Conservation (phyloP, 1,284 basidiomycete genomes). For the Puccinia polysora region DNA sequence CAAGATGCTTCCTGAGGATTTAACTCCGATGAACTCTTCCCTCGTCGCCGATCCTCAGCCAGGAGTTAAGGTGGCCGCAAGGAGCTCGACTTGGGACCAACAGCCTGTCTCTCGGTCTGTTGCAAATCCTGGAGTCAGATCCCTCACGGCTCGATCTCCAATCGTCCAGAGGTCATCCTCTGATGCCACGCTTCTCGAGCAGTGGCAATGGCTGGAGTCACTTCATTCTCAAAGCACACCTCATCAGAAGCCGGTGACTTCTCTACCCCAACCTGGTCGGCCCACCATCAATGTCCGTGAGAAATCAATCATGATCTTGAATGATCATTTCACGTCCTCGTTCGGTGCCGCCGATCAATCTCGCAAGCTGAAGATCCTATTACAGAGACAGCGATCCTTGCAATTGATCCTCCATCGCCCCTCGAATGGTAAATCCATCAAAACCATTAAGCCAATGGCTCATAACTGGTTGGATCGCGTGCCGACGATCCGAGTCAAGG, state of each 20-base stretch:
- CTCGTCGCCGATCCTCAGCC: not conserved
- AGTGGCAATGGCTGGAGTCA: slow-evolving; percentile 41
- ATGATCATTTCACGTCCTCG: slow-evolving; percentile 20
- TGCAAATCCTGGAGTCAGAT: slow-evolving; percentile 2
- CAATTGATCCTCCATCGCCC: not conserved
- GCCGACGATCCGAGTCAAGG: slow-evolving; percentile 16
- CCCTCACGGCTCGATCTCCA: slow-evolving; percentile 15
- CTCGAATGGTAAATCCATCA: not conserved
- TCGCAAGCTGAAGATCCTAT: slow-evolving; percentile 4
- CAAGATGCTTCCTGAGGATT: not conserved
- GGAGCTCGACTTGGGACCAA: not conserved
- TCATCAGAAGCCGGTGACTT: slow-evolving; percentile 1
- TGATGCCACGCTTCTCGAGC: slow-evolving; percentile 16
- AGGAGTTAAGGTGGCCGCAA: not conserved
- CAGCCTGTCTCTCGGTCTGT: too few relatives aligned
- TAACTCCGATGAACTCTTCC: not conserved
- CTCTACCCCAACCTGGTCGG: not conserved
- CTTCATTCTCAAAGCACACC: not conserved
- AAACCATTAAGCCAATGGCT: not conserved
- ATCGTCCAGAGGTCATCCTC: slow-evolving; percentile 28
- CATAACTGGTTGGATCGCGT: not conserved
- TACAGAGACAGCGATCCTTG: slow-evolving; percentile 12
- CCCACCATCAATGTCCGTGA: not conserved
- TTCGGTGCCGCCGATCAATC: not conserved
- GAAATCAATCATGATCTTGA: slow-evolving; percentile 1